Conservation (phyloP, 768 basidiomycete genomes). For the Kwoniella mangroviensis region DNA sequence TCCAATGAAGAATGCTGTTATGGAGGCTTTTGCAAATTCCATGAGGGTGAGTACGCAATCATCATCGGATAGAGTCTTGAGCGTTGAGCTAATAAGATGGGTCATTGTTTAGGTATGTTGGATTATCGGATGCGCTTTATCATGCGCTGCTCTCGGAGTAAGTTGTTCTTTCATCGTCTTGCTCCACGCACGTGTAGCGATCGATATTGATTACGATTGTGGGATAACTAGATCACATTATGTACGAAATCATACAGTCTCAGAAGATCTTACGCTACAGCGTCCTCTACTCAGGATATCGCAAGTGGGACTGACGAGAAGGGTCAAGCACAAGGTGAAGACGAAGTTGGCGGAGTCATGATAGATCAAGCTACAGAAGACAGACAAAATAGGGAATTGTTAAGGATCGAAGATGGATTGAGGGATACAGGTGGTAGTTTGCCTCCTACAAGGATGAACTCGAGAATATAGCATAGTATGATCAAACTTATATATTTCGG, state of each 20-base stretch:
- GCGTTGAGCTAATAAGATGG: background rate
- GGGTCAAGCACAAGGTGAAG: slow-evolving; percentile 1
- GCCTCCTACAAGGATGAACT: slow-evolving; percentile 13
- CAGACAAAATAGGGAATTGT: background rate
- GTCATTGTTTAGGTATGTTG: slow-evolving; percentile 37
- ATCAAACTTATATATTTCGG: background rate
- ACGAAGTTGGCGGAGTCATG: background rate
- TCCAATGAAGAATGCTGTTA: slow-evolving; percentile 38
- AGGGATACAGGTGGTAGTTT: slow-evolving; percentile 20
- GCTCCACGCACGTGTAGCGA: background rate
- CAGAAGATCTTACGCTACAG: slow-evolving; percentile 16
- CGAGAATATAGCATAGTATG: background rate
- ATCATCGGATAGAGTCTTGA: background rate
- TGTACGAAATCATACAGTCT: slow-evolving; percentile 47
- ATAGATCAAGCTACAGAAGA: slow-evolving; percentile 2
- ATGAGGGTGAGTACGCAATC: slow-evolving; percentile 32
- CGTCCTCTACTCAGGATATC: background rate
- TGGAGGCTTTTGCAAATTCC: slow-evolving; percentile 51
- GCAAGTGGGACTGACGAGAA: slow-evolving; percentile 13
- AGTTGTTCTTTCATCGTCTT: slow-evolving; percentile 7
- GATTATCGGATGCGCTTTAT: slow-evolving; percentile 42
- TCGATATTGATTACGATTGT: background rate
- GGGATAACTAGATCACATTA: slow-evolving; percentile 36
- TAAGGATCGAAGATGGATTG: slow-evolving; percentile 17
- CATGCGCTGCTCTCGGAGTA: slow-evolving; percentile 33